Base-by-base conservation (phyloP, 2,329 filamentous ascomycete species). In the Fonsecaea pedrosoi region DNA sequence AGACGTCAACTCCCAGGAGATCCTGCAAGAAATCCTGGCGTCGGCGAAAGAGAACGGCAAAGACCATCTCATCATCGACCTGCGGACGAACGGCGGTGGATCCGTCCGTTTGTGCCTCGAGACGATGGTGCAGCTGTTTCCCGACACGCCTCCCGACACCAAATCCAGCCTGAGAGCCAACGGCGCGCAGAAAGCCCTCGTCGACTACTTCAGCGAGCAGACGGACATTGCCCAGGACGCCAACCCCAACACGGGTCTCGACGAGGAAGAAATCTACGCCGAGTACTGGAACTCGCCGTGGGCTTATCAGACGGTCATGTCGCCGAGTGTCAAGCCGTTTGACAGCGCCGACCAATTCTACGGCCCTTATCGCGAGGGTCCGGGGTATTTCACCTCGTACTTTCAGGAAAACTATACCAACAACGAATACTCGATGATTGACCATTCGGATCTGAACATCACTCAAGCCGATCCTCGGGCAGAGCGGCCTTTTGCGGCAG, bases 61-160 rank as follows among this genome's bases (percentile, higher is more conserved):
- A 73, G 85, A 79, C 12, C 87, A 85, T 74, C 79, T 91, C 3
- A 80, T 91, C 25, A 84, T 91, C 66, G 89, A 91, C 69, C 73
- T 91, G 4, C 82, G 84, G 3, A 81, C 78, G 1, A 91, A 91
- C 69, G 80, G 79, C 0, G 89, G 89, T 38, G 89, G 89, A 0
- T 76, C 77, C 54, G 73, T 86, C 10, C 69, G 77, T 2, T 78
- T 81, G 7, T 83, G 81, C 1, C 80, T 80, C 50, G 81, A 84
- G 48, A 71, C 83, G 0, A 88, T 88, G 73, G 80, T 80, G 54
- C 82, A 85, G 70, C 79, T 87, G 53, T 86, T 86, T 74, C 85
- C 85, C 0, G 69, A 75, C 6, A 73, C 45, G 18, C 18, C 45
- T 2, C 45, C 45, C 5, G 45, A 50, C 18, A 50, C 45, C 45